Base-by-base conservation (phyloP, 805 yeast species). In the Kuraishia floccosa region DNA sequence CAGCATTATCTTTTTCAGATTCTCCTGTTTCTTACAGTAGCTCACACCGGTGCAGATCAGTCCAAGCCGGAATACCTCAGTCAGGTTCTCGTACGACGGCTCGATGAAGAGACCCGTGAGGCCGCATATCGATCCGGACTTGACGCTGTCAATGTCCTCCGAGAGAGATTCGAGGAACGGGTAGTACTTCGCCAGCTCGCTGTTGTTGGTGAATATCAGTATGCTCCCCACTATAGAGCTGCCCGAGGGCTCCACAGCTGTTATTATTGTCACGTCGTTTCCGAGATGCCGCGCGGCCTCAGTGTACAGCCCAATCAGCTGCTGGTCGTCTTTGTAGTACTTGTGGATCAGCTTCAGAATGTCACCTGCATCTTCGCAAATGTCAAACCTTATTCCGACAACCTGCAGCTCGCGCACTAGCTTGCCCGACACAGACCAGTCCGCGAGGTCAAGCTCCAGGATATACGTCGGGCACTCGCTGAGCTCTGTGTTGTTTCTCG, bases 1-100 rank as follows among this genome's bases (percentile, higher is more conserved):
- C 5, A 41, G 27, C 15, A 41, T 24, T 3, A 44, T 14, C 9
- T 33, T 37, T 8, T 36, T 27, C n/a, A 43, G 30, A 4, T 34
- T 27, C 12, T 49, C 47, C 28, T 49, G 47, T 19, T 42, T 38
- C 40, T 64, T 66, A 36, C 65, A 50, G 35, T 58, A 66, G 5
- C 72, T 60, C 11, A 69, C 62, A 5, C 65, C 73, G 31, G 76
- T 65, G 38, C 77, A 72, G 7, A 73, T 65, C 35, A 72, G 58
- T 1, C 80, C 80, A 39, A 65, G 57, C 35, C 61, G 66, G 49
- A 72, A 66, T 3, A 72, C 69, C 32, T 68, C 71, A 6, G 66
- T 60, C 40, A 72, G 57, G 37, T 66, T 68, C 17, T 65, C 61
- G 43, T 69, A 69, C 26, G 58, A 56, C 13, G 71, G 69, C 38